Evolutionary conservation across 2,329 filamentous ascomycete species (phyloP), one percentile per base, ranked within the genome.

Genomic region (Microsporum audouinii): DNA sequence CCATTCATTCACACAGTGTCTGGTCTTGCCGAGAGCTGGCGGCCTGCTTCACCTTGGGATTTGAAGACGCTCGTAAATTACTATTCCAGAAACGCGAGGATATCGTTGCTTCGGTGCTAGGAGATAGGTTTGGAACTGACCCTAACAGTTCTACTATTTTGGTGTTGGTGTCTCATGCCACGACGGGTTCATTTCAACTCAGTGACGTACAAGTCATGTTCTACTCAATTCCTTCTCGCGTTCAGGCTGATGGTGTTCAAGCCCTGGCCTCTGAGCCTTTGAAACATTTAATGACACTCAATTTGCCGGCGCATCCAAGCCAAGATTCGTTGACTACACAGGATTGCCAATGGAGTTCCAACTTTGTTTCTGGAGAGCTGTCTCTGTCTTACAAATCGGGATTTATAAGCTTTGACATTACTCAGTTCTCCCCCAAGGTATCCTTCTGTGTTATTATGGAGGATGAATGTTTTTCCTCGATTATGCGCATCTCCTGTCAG

Each of bases 401-500:
- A 29, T 76, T 76, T 58, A 65, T 75, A 59, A 76, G 71, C 60
- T 71, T 75, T 62, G 74, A 78, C 60, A 66, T 77, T 7, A 77
- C 76, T 3, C 75, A 76, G 58, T 76, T 75, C 60, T 70, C 72
- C 1, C 74, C 75, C 2, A 68, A 68, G 5, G 66, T 73, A 38
- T 72, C 72, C 5, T 74, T 74, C 3, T 69, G 72, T 17, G 71
- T 77, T 41, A 69, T 76, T 14, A 68, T 76, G 3, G 67, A 68
- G 2, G 65, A 71, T 34, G 72, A 74, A 38, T 61, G 66, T 3
- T 75, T 76, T 53, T 74, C 72, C 1, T 78, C 76, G 1, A 65
- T 76, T 36, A 72, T 77, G 70, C 75, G 75, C 34, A 69, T 77
- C 47, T 76, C 76, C 4, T 69, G 74, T 4, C 72, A 74, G 53